phyloP scores from a whole-genome alignment of 768 basidiomycete genomes.

The Suillus occidentalis region DNA sequence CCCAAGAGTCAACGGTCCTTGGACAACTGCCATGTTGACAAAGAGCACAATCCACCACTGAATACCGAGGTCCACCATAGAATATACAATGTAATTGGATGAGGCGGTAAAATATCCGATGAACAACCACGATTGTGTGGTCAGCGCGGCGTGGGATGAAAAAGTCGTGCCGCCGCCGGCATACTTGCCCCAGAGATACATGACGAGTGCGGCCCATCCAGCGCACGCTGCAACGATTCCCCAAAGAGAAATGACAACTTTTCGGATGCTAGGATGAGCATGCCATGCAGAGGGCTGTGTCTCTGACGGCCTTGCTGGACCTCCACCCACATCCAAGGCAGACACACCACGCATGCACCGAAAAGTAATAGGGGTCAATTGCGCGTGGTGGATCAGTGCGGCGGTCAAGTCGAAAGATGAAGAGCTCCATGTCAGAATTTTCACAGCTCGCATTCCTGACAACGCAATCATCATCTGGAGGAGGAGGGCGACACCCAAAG shows the following conservation, averaged over 20 bases:
- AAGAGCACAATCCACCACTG: slow-evolving; percentile 27
- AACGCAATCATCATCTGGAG: slow-evolving; percentile 27
- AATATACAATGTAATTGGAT: slow-evolving; percentile 13
- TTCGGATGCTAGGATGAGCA: slow-evolving; percentile 25
- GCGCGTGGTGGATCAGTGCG: slow-evolving; percentile 28
- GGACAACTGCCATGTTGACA: slow-evolving; percentile 24
- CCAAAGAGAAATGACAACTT: slow-evolving; percentile 25
- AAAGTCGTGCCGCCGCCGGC: neutral
- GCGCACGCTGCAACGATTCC: slow-evolving; percentile 20
- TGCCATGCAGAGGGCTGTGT: slow-evolving; percentile 30
- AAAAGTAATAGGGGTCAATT: slow-evolving; percentile 18
- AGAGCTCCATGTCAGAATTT: slow-evolving; percentile 34
- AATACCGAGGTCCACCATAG: slow-evolving; percentile 17
- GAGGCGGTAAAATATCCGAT: slow-evolving; percentile 10
- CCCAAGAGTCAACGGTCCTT: slow-evolving; percentile 29
- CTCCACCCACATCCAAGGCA: slow-evolving; percentile 3
- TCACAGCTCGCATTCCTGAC: slow-evolving; percentile 18
- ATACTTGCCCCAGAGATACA: neutral
- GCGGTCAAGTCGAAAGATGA: slow-evolving; percentile 33
- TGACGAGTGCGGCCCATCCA: slow-evolving; percentile 22
- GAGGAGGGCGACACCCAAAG: slow-evolving; percentile 25
- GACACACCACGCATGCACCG: slow-evolving; percentile 30
- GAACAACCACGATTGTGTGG: slow-evolving; percentile 22
- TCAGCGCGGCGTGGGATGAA: accelerated
- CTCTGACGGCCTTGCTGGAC: slow-evolving; percentile 14